A percentile compares a stretch with the other conserved stretches of the same genome.
phyloP scores from a whole-genome alignment of 495 filamentous ascomycete genomes.

The Lichenothelia convexa region DNA sequence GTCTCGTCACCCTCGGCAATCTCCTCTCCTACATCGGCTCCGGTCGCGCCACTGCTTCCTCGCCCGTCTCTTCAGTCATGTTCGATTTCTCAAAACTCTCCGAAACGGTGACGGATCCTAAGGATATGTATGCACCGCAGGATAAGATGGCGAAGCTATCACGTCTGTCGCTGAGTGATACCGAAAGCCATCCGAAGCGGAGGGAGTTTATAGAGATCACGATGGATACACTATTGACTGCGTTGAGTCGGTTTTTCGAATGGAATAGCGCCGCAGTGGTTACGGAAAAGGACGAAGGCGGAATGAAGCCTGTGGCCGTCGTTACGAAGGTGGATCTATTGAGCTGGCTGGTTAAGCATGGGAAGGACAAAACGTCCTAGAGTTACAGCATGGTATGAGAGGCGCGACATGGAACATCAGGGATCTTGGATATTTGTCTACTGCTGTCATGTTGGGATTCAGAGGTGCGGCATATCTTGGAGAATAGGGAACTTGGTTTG shows the following conservation, averaged over 20 bases:
- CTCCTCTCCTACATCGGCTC: constrained; percentile 74
- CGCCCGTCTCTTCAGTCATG: constrained; percentile 76
- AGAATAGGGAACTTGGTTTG: too few relatives aligned
- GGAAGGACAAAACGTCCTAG: constrained; percentile 19
- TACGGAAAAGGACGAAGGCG: constrained; percentile 44
- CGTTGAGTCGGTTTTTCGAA: constrained; percentile 81
- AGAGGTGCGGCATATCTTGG: too few relatives aligned
- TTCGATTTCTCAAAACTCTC: constrained; percentile 76
- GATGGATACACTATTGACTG: constrained; percentile 63
- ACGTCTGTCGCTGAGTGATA: neutral
- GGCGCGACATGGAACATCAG: too few relatives aligned
- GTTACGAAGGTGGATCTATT: constrained; percentile 94
- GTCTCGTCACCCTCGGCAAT: constrained; percentile 85
- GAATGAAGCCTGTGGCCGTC: constrained; percentile 65
- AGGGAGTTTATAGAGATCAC: constrained; percentile 88
- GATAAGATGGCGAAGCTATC: constrained; percentile 7
- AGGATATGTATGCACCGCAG: constrained; percentile 14
- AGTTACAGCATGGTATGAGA: too few relatives aligned
- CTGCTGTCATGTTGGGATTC: too few relatives aligned
- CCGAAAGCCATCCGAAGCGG: constrained; percentile 19
- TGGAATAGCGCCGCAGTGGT: constrained; percentile 95
- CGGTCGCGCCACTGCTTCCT: constrained; percentile 53
- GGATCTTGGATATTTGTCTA: too few relatives aligned
- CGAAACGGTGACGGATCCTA: constrained; percentile 71
- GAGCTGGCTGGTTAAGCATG: constrained; percentile 75